phyloP scores from a whole-genome alignment of 805 yeast species.

The Saccharomycopsis schoenii region DNA sequence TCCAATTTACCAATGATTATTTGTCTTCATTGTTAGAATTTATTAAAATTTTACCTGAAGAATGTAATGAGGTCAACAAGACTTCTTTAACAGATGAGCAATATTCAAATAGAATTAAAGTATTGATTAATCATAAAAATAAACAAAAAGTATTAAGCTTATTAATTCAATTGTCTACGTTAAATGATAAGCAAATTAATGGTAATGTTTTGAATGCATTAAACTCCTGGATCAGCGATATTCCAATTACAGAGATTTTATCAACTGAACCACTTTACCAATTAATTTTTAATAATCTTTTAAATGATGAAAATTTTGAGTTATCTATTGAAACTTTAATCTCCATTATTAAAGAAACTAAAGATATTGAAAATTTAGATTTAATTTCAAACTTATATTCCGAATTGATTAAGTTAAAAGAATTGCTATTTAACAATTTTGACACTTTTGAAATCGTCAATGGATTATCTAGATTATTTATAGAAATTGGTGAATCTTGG shows the following conservation, averaged over 20 bases:
- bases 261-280: conserved; percentile 53
- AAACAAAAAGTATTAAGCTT: conserved; percentile 59
- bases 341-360: conserved; percentile 70
- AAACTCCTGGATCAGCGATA: conserved; percentile 85
- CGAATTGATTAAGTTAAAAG: conserved; percentile 54
- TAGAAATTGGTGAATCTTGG: conserved; percentile 96
- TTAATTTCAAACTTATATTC: conserved; percentile 49
- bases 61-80: conserved; percentile 64
- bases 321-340: conserved; percentile 81
- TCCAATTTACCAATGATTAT: conserved; percentile 3
- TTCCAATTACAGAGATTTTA: conserved; percentile 63
- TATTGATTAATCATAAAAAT: conserved; percentile 48
- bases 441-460: conserved; percentile 61
- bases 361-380: conserved; percentile 57
- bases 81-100: conserved; percentile 79
- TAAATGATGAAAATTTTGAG: conserved; percentile 49
- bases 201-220: conserved; percentile 60
- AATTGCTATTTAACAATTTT: conserved; percentile 31
- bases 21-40: conserved; percentile 55
- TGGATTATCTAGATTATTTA: conserved; percentile 64
- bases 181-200: conserved; percentile 25
- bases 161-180: conserved; percentile 33
- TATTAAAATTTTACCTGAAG: conserved; percentile 84
- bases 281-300: conserved; percentile 54
- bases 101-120: conserved; percentile 50